Evolutionary conservation across 73 alveolate species (phyloP).

Genomic region (Paramecium caudatum): DNA sequence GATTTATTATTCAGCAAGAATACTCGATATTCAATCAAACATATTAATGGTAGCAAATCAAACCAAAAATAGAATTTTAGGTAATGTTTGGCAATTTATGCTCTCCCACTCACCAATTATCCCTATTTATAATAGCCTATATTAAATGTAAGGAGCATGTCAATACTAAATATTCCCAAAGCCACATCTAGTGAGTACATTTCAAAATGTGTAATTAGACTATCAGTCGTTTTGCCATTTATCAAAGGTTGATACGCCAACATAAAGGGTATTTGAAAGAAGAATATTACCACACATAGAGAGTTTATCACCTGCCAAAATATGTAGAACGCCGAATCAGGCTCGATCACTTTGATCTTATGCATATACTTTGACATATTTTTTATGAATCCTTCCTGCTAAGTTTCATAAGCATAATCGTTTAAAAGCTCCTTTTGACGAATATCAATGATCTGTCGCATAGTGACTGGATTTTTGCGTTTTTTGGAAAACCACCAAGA

Average conservation of each 20-base stretch:
- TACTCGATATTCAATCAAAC: slow-evolving; percentile 2
- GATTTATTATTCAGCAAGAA: neutral
- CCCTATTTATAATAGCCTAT: slow-evolving; percentile 53
- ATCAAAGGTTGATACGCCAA: neutral
- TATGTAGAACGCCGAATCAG: slow-evolving; percentile 23
- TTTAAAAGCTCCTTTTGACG: slow-evolving; percentile 42
- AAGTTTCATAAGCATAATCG: slow-evolving; percentile 59
- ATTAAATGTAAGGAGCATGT: slow-evolving; percentile 6
- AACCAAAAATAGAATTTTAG: neutral
- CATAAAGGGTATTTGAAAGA: slow-evolving; percentile 56
- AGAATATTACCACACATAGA: neutral
- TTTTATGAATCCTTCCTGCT: slow-evolving; percentile 15
- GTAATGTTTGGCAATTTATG: neutral
- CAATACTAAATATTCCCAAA: neutral
- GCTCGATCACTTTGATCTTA: slow-evolving; percentile 50
- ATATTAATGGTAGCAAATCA: neutral
- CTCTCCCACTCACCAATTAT: slow-evolving; percentile 36
- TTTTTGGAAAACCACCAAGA: neutral
- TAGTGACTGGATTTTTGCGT: neutral
- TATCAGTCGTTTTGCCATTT: neutral
- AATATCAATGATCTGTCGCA: neutral
- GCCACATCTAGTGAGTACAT: neutral
- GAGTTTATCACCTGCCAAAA: slow-evolving; percentile 31
- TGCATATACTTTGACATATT: slow-evolving; percentile 13
- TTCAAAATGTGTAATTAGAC: neutral